These are phyloP conservation scores for Angomonas deanei DNA, from an alignment of 208 protist genomes.

Conservation along the genomic window DNA sequence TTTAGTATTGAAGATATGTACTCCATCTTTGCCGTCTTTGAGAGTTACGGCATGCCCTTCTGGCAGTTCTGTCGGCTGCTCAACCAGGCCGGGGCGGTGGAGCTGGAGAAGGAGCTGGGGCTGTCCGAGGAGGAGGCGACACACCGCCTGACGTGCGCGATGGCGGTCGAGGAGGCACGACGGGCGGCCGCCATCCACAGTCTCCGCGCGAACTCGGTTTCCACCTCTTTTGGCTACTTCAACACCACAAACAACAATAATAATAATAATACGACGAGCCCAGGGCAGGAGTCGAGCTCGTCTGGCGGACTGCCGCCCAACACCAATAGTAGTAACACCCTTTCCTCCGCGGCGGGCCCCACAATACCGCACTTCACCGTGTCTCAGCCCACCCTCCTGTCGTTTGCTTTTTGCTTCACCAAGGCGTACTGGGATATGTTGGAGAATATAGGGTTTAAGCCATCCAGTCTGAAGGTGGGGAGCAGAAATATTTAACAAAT, in stretches of 20 bases:
- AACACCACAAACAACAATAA: background rate
- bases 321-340: background rate
- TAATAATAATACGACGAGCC: background rate
- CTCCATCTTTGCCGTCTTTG: slow-evolving; percentile 35
- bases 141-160: slow-evolving; percentile 30
- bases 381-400: slow-evolving; percentile 28
- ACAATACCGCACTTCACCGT: slow-evolving; percentile 34
- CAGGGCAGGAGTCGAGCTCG: background rate
- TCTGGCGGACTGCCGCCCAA: background rate
- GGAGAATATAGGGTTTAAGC: slow-evolving; percentile 34
- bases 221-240: background rate
- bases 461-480: slow-evolving; percentile 6
- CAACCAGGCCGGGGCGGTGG: slow-evolving; percentile 20
- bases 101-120: slow-evolving; percentile 40
- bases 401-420: slow-evolving; percentile 44
- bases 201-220: slow-evolving; percentile 6
- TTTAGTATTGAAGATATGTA: slow-evolving; percentile 56
- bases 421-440: slow-evolving; percentile 54
- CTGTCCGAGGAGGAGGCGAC: slow-evolving; percentile 29
- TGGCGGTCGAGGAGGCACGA: slow-evolving; percentile 30
- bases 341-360: background rate
- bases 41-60: slow-evolving; percentile 56
- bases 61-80: slow-evolving; percentile 59
- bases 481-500: background rate
- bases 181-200: slow-evolving; percentile 15